Evolutionary conservation across 1,139 yeast genomes (phyloP).

Genomic region (Sugiyamaella japonica): DNA sequence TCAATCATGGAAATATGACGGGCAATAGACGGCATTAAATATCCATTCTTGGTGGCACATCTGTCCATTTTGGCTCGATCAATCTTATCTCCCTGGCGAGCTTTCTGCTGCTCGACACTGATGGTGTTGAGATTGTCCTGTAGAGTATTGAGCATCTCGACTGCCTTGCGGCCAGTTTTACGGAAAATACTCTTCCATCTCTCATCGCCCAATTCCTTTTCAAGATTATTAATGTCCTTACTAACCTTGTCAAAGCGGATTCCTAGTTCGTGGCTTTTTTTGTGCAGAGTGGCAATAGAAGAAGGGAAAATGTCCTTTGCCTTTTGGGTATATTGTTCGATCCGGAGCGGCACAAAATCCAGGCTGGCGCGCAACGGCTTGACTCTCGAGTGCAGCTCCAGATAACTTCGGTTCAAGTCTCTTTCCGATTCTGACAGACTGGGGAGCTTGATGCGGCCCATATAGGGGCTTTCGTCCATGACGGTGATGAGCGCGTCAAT

Average conservation of each 20-base stretch:
- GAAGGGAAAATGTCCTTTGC: slow-evolving; percentile 42
- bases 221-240: slow-evolving; percentile 45
- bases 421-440: slow-evolving; percentile 37
- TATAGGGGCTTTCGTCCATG: slow-evolving; percentile 27
- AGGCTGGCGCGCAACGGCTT: slow-evolving; percentile 60
- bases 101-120: slow-evolving; percentile 18
- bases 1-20: slow-evolving; percentile 28
- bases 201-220: slow-evolving; percentile 50
- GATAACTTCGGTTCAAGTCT: slow-evolving; percentile 38
- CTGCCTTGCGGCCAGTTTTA: slow-evolving; percentile 30
- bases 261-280: slow-evolving; percentile 46
- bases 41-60: slow-evolving; percentile 25
- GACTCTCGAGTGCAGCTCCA: slow-evolving; percentile 42
- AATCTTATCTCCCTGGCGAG: slow-evolving; percentile 15
- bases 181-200: slow-evolving; percentile 51
- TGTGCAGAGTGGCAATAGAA: slow-evolving; percentile 42
- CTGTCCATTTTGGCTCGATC: slow-evolving; percentile 24
- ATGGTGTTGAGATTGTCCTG: slow-evolving; percentile 25
- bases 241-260: slow-evolving; percentile 47
- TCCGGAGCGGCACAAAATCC: slow-evolving; percentile 56
- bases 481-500: slow-evolving; percentile 24
- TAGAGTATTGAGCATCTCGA: slow-evolving; percentile 28
- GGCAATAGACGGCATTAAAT: slow-evolving; percentile 26
- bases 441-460: slow-evolving; percentile 33
- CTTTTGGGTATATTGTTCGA: slow-evolving; percentile 47